These are phyloP conservation scores for Nemania sp. DNA, from an alignment of 2,329 filamentous ascomycete species.

Conservation along the genomic window DNA sequence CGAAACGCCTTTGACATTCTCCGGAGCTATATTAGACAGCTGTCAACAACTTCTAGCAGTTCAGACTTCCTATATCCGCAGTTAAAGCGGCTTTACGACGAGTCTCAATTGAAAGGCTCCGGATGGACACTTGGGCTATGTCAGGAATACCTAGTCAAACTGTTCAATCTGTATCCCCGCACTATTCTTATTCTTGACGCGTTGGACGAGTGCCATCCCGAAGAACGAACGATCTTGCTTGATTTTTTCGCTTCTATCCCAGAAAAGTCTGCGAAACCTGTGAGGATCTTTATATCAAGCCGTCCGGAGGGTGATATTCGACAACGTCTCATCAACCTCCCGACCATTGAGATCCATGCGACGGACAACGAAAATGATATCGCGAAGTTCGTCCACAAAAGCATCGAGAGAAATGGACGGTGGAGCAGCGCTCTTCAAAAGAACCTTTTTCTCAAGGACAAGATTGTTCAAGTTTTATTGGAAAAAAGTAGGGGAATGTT, in stretches of 20 bases:
- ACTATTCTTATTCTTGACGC: conserved; percentile 18
- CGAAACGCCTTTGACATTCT: conserved; percentile 2
- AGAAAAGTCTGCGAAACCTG: not conserved
- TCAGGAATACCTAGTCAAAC: conserved; percentile 1
- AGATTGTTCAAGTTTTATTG: not conserved
- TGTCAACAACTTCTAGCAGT: not conserved
- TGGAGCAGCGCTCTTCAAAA: not conserved
- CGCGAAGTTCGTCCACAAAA: conserved; percentile 10
- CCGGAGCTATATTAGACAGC: conserved; percentile 12
- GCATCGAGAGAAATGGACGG: conserved; percentile 4
- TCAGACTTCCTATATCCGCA: not conserved
- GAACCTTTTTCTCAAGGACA: not conserved
- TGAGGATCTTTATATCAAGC: conserved; percentile 22
- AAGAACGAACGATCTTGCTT: conserved; percentile 2
- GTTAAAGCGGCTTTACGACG: not conserved
- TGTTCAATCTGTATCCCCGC: conserved; percentile 1
- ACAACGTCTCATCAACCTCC: not conserved
- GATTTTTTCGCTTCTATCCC: conserved; percentile 7
- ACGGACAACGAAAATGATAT: conserved; percentile 15
- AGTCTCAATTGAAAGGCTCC: not conserved
- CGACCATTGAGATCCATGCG: conserved; percentile 17
- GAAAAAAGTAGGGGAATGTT: conserved; percentile 2
- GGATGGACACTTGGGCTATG: conserved; percentile 17
- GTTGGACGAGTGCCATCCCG: conserved; percentile 10
- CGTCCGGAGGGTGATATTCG: conserved; percentile 20